These are phyloP conservation scores for Tuber microsphaerosporum DNA, from an alignment of 495 filamentous ascomycete genomes.

Conservation along the genomic window DNA sequence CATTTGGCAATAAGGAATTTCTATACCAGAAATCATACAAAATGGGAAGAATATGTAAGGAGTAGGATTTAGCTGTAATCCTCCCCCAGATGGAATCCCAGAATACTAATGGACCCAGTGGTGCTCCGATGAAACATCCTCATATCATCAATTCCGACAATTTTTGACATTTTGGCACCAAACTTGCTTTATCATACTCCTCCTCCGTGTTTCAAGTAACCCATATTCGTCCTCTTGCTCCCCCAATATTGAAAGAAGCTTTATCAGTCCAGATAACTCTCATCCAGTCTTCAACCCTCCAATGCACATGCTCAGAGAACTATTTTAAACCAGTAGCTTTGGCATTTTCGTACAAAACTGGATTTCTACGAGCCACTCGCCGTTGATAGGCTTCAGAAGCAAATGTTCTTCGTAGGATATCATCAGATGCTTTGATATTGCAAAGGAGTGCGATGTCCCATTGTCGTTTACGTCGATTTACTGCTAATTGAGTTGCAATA, in stretches of 20 bases:
- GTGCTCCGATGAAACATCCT: constrained; percentile 10
- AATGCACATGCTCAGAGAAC: background rate
- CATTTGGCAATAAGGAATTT: background rate
- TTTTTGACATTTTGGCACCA: constrained; percentile 13
- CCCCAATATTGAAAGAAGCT: constrained; percentile 9
- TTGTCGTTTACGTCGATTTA: background rate
- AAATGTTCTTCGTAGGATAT: background rate
- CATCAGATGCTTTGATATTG: background rate
- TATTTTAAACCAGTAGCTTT: background rate
- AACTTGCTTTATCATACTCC: constrained; percentile 7
- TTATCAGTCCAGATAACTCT: constrained; percentile 15
- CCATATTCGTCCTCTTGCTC: background rate
- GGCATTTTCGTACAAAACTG: background rate
- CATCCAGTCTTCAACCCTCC: constrained; percentile 7
- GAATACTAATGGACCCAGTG: background rate
- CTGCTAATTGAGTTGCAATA: too few species aligned
- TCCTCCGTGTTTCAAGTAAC: constrained; percentile 8
- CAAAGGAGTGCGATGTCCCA: background rate
- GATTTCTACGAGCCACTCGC: background rate
- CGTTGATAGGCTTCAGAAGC: background rate
- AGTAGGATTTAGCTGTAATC: constrained; percentile 11
- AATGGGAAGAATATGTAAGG: constrained; percentile 10
- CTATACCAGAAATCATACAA: constrained; percentile 20
- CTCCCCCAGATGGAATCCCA: constrained; percentile 13
- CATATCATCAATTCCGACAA: background rate